Evolutionary conservation across 2,329 filamentous ascomycete species (phyloP).

Genomic region (Rutstroemia sp.): DNA sequence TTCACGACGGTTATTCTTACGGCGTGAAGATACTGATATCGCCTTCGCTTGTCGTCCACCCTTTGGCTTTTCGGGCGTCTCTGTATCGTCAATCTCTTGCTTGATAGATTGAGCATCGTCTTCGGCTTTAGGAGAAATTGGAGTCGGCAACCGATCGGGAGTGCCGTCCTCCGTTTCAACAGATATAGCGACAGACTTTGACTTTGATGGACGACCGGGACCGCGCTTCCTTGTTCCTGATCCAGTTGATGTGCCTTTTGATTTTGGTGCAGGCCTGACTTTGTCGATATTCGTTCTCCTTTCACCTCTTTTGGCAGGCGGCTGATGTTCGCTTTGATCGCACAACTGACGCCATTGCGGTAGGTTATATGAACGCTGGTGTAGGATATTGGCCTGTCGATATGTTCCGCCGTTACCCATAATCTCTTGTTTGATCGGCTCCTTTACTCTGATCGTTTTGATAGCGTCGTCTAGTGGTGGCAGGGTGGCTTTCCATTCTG

Average conservation of each 20-base stretch:
- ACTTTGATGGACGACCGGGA: slow-evolving; percentile 19
- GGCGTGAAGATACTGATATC: slow-evolving; percentile 71
- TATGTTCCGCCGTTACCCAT: slow-evolving; percentile 93
- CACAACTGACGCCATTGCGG: slow-evolving; percentile 93
- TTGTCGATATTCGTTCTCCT: slow-evolving; percentile 47
- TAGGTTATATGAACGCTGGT: slow-evolving; percentile 91
- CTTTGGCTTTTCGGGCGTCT: slow-evolving; percentile 33
- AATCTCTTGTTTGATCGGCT: slow-evolving; percentile 97
- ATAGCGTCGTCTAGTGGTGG: slow-evolving; percentile 76
- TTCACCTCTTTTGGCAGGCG: slow-evolving; percentile 83
- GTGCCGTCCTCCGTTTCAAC: slow-evolving; percentile 34
- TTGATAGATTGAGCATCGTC: slow-evolving; percentile 30
- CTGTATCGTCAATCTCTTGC: slow-evolving; percentile 36
- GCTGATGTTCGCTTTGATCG: slow-evolving; percentile 92
- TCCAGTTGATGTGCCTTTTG: slow-evolving; percentile 20
- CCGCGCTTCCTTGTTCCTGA: slow-evolving; percentile 14
- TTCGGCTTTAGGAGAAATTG: slow-evolving; percentile 40
- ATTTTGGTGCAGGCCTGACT: slow-evolving; percentile 24
- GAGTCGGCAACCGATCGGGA: slow-evolving; percentile 41
- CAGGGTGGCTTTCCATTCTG: slow-evolving; percentile 83
- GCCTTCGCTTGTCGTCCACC: slow-evolving; percentile 44
- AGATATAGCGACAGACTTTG: slow-evolving; percentile 18
- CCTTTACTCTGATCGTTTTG: slow-evolving; percentile 87
- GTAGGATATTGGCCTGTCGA: slow-evolving; percentile 93
- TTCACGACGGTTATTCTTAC: slow-evolving; percentile 79